These are phyloP conservation scores for Lentinula edodes DNA, from an alignment of 768 basidiomycete genomes.

Conservation along the genomic window DNA sequence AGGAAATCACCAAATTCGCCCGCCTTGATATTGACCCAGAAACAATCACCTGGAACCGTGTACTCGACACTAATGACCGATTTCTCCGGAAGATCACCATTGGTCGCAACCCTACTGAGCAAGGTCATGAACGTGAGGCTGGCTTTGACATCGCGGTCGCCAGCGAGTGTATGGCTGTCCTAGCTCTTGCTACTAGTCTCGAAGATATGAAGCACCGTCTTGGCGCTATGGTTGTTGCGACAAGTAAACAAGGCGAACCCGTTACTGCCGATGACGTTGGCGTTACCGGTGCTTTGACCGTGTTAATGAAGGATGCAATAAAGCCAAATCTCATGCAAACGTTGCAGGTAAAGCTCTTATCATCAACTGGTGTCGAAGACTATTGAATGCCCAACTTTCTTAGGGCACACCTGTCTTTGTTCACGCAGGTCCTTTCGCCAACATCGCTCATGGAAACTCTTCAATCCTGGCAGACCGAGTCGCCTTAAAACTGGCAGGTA, in stretches of 20 bases:
- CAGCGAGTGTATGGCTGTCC: conserved; percentile 96
- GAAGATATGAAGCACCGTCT: conserved; percentile 89
- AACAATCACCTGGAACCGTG: conserved; percentile 98
- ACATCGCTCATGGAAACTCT: conserved; percentile 98
- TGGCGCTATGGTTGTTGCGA: conserved; percentile 96
- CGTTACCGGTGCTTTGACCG: conserved; percentile 90
- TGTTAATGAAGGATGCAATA: conserved; percentile 98
- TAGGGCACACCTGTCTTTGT: conserved; percentile 98
- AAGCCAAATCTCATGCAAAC: conserved; percentile 99
- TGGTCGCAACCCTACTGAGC: conserved; percentile 86
- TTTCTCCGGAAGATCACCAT: conserved; percentile 93
- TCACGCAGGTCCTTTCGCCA: conserved; percentile 97
- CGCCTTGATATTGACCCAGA: conserved; percentile 86
- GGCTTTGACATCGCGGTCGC: conserved; percentile 98
- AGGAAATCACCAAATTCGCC: conserved; percentile 86
- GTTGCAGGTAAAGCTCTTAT: conserved; percentile 50
- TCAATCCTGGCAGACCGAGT: conserved; percentile 97
- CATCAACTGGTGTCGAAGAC: not conserved
- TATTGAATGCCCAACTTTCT: not conserved
- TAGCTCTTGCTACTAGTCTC: conserved; percentile 84
- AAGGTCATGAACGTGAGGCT: conserved; percentile 82
- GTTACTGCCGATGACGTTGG: conserved; percentile 97
- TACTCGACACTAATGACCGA: conserved; percentile 94
- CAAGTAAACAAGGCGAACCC: conserved; percentile 84
- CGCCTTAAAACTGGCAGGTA: conserved; percentile 94